Percentiles rank a stretch among this genome's conserved stretches.
These are phyloP conservation scores for Adansonia gregorii DNA, from an alignment of 441 rosid genomes.

Conservation along the genomic window DNA sequence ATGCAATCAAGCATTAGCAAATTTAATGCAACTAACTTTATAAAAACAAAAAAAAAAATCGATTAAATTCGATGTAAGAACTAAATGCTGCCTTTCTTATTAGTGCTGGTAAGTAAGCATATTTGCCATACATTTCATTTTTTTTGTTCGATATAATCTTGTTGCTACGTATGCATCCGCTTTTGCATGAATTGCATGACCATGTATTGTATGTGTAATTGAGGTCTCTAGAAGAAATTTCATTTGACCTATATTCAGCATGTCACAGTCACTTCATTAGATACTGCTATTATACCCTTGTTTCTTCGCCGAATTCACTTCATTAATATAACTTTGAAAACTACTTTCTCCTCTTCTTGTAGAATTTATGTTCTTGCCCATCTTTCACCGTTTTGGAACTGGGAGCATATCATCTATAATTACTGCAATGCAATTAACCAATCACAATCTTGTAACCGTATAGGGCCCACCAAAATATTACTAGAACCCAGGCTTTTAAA, in stretches of 20 bases:
- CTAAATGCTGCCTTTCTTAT: neutral
- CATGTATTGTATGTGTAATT: neutral
- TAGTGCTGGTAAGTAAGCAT: neutral
- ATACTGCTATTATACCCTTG: slow-evolving; percentile 3
- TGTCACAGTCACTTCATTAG: neutral
- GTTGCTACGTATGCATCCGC: neutral
- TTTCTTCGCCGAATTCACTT: slow-evolving; percentile 1
- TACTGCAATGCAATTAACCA: too few relatives aligned
- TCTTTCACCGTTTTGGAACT: neutral
- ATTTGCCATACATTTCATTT: neutral
- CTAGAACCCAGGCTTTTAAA: too few relatives aligned
- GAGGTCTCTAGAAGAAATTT: slow-evolving; percentile 1
- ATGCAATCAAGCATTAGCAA: slow-evolving; percentile 4
- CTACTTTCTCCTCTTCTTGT: neutral
- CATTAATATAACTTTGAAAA: neutral
- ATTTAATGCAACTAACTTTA: neutral
- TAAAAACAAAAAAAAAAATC: neutral
- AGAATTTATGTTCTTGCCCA: neutral
- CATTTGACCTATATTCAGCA: neutral
- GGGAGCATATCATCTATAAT: too few relatives aligned
- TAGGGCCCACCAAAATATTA: too few relatives aligned
- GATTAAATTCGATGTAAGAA: neutral
- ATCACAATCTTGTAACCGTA: too few relatives aligned
- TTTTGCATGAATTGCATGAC: neutral
- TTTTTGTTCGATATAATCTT: neutral